These are phyloP conservation scores for Lactarius deliciosus DNA, from an alignment of 768 basidiomycete genomes.

Conservation along the genomic window DNA sequence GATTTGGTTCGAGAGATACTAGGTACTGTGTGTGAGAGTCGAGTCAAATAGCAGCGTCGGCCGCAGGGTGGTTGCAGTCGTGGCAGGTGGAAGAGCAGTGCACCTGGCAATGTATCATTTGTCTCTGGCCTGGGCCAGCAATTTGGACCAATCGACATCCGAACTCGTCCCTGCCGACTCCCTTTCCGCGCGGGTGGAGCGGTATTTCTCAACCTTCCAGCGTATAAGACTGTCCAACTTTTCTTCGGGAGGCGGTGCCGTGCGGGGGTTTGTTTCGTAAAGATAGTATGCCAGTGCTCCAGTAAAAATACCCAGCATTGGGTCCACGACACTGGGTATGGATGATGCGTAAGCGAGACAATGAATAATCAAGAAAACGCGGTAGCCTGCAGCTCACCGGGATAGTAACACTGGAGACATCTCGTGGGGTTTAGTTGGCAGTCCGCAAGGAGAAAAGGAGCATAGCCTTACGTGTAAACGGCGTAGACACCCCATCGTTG, in stretches of 20 bases:
- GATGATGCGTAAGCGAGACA: slow-evolving; percentile 17
- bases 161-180: slow-evolving; percentile 29
- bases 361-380: neutral
- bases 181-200: slow-evolving; percentile 15
- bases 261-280: slow-evolving; percentile 77
- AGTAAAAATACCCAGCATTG: slow-evolving; percentile 73
- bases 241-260: slow-evolving; percentile 55
- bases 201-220: slow-evolving; percentile 65
- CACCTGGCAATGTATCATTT: slow-evolving; percentile 9
- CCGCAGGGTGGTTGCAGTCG: neutral
- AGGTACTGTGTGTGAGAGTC: neutral
- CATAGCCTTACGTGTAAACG: slow-evolving; percentile 14
- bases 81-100: neutral
- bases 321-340: slow-evolving; percentile 57
- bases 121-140: slow-evolving; percentile 15
- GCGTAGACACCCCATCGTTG: slow-evolving; percentile 6
- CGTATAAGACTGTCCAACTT: slow-evolving; percentile 52
- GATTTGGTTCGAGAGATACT: slow-evolving; percentile 41
- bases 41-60: neutral
- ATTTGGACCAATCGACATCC: slow-evolving; percentile 20
- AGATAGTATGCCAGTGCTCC: slow-evolving; percentile 78
- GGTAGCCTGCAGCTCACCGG: slow-evolving; percentile 3
- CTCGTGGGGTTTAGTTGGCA: slow-evolving; percentile 3
- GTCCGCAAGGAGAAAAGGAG: neutral
- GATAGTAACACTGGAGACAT: slow-evolving; percentile 49